Evolutionary conservation across 257 asterid species (phyloP), one percentile per base, ranked within the genome.

Genomic region (Rauvolfia tetraphylla): DNA sequence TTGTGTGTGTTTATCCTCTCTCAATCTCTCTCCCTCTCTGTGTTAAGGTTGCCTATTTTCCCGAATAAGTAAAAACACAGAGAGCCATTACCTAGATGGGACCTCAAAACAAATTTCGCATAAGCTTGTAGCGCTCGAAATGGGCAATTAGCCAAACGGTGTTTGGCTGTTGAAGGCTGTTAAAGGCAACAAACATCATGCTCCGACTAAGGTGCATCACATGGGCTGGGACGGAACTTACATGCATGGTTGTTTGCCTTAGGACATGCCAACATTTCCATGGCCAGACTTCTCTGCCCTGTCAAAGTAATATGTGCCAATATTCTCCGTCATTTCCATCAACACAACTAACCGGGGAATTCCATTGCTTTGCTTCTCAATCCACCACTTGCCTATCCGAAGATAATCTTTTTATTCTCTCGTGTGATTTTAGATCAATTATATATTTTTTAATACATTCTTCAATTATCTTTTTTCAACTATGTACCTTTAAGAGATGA

Each of bases 131-230:
- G 83, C 86, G 81, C 90, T 79, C 78, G 78, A 84, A 83, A 63
- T 74, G 85, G 82, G 87, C 85, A 87, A 84, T 83, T 80, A 83
- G 90, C 83, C 84, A 83, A 88, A 79, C 53, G 11, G 62, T 79
- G 81, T 86, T 89, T 79, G 88, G 83, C 73, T 83, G 86, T 76
- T 80, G 77, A 78, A 61, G 77, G 51, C 62, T 42, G 87, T 82
- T 81, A 71, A 80, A 80, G 90, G 83, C 92, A 91, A 84, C 90
- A 81, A 58, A 83, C 80, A 85, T 87, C 85, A 69, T 85, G 87
- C 84, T 87, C 79, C 63, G 84, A 81, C 86, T 81, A 84, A n/a
- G 83, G 75, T 81, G 84, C 85, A 85, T 92, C 97, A 91, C 98
- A 88, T 93, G 93, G 84, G 86, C 75, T 86, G 86, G n/a, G 85